These are phyloP conservation scores for Xylaria sp. DNA, from an alignment of 2,329 filamentous ascomycete genomes.

Conservation along the genomic window DNA sequence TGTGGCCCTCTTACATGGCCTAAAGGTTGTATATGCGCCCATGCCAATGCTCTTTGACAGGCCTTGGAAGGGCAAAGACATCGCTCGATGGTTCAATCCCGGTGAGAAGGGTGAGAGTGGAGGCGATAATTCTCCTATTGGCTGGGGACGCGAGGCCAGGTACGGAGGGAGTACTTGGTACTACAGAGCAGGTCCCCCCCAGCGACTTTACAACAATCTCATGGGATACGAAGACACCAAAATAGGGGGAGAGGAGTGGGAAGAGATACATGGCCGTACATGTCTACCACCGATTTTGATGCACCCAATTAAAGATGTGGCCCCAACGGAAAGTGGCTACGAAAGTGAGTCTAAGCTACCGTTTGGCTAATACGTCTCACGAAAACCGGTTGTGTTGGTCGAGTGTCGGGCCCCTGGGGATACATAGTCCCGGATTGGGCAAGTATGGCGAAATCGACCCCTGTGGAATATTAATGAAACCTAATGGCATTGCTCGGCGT, in stretches of 20 bases:
- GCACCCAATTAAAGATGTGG: conserved; percentile 65
- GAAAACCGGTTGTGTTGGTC: neutral
- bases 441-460: neutral
- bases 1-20: conserved; percentile 74
- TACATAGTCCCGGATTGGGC: neutral
- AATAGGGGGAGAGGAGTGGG: conserved; percentile 62
- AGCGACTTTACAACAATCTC: conserved; percentile 67
- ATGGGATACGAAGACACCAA: conserved; percentile 63
- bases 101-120: conserved; percentile 61
- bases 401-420: neutral
- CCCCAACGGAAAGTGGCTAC: conserved; percentile 54
- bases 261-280: conserved; percentile 58
- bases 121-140: conserved; percentile 61
- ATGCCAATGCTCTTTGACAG: conserved; percentile 82
- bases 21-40: conserved; percentile 79
- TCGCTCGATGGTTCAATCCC: conserved; percentile 65
- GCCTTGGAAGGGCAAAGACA: conserved; percentile 64
- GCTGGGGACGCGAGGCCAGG: conserved; percentile 62
- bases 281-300: conserved; percentile 65
- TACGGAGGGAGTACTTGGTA: conserved; percentile 67
- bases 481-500: conserved; percentile 29
- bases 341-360: conserved; percentile 49
- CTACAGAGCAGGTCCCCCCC: conserved; percentile 62
- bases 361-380: conserved; percentile 33
- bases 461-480: conserved; percentile 17